Evolutionary conservation across 106 monocot genomes (phyloP).

Genomic region (Dactylorhiza incarnata): DNA sequence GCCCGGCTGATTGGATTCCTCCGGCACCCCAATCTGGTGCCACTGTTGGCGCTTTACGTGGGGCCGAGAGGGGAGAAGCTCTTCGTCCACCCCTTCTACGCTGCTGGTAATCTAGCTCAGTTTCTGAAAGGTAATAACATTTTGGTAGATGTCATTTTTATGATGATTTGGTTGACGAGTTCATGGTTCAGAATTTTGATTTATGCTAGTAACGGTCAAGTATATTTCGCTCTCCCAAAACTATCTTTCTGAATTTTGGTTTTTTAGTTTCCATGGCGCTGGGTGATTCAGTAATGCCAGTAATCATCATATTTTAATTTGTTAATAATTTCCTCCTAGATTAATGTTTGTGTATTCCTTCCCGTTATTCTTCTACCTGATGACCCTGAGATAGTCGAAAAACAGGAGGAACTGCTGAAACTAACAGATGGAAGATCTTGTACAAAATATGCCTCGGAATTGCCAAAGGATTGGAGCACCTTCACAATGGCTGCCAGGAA

Average conservation of each 20-base stretch:
- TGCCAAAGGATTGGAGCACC: slow-evolving; percentile 71
- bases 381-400: not conserved
- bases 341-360: not conserved
- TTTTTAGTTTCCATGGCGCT: not conserved
- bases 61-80: slow-evolving; percentile 92
- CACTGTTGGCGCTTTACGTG: slow-evolving; percentile 69
- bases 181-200: not conserved
- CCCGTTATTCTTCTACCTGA: not conserved
- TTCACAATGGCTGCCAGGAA: slow-evolving; percentile 51
- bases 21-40: slow-evolving; percentile 73
- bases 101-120: slow-evolving; percentile 42
- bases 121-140: slow-evolving; percentile 56
- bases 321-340: not conserved
- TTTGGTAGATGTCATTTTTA: not conserved
- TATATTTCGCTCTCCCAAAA: not conserved
- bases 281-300: not conserved
- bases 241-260: not conserved
- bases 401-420: slow-evolving; percentile 50
- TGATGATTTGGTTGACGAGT: not conserved
- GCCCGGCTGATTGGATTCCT: slow-evolving; percentile 40
- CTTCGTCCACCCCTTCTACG: slow-evolving; percentile 73
- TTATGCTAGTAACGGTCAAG: not conserved
- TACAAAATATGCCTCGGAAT: slow-evolving; percentile 58
- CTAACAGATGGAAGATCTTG: slow-evolving; percentile 71
- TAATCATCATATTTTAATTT: not conserved